Percentiles rank a stretch among this genome's conserved stretches.
Conservation (phyloP, 2,329 filamentous ascomycete genomes). For the Penicillium frequentans region DNA sequence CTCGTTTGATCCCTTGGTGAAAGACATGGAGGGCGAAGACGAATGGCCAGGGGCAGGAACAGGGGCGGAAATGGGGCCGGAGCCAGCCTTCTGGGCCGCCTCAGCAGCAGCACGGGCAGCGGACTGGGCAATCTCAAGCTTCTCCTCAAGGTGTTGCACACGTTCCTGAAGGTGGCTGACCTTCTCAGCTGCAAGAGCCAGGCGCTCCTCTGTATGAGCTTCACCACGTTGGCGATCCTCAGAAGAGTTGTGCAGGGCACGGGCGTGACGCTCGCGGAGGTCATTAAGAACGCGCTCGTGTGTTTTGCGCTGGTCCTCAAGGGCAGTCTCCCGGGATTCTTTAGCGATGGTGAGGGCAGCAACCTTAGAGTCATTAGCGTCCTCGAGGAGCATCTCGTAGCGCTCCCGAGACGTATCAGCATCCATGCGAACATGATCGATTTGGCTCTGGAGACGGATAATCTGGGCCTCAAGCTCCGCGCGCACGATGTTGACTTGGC, state of each 20-base stretch:
- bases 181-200: conserved; percentile 81
- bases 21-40: conserved; percentile 49
- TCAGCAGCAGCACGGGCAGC: conserved; percentile 80
- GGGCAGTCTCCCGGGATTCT: conserved; percentile 53
- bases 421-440: conserved; percentile 77
- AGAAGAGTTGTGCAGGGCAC: conserved; percentile 68
- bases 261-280: conserved; percentile 71
- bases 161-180: conserved; percentile 83
- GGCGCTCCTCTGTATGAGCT: conserved; percentile 74
- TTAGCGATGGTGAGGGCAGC: conserved; percentile 56
- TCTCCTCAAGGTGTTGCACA: conserved; percentile 81
- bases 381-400: conserved; percentile 81
- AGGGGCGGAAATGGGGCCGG: conserved; percentile 32
- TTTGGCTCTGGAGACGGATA: conserved; percentile 66
- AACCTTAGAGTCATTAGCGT: conserved; percentile 69
- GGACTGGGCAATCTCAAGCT: conserved; percentile 83
- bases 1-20: conserved; percentile 48
- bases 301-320: conserved; percentile 60
- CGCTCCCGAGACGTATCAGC: conserved; percentile 77
- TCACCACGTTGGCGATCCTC: conserved; percentile 84
- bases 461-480: conserved; percentile 81
- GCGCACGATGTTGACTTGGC: conserved; percentile 80
- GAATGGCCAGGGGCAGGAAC: conserved; percentile 41
- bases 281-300: conserved; percentile 76
- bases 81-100: conserved; percentile 62